These are phyloP conservation scores for Micractinium sp. DNA, from an alignment of 139 green algal species.

Conservation along the genomic window DNA sequence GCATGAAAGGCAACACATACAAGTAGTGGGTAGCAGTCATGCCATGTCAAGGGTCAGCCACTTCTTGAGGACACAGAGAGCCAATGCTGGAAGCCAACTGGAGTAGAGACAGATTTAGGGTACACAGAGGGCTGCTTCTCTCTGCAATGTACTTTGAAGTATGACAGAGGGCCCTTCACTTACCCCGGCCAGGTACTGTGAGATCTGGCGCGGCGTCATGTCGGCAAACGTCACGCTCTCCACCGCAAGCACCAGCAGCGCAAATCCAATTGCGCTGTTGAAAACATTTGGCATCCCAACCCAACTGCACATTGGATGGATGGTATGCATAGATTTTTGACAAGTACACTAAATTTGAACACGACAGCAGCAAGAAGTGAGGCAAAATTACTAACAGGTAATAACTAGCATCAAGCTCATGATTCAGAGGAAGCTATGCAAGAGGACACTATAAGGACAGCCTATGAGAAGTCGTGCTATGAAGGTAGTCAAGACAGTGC, in stretches of 20 bases:
- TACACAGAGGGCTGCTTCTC: background rate
- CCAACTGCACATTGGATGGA: background rate
- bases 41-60: no score
- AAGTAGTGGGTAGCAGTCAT: no score
- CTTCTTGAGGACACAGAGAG: no score
- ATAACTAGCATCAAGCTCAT: background rate
- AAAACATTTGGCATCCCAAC: slow-evolving; percentile 1
- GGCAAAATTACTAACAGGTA: no score
- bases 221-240: slow-evolving; percentile 35
- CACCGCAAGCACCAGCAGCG: slow-evolving; percentile 34
- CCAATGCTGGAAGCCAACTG: no score
- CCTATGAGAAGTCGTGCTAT: background rate
- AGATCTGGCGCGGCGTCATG: slow-evolving; percentile 37
- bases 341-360: no score
- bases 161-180: background rate
- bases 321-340: no score
- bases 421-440: background rate
- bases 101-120: background rate
- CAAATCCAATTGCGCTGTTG: slow-evolving; percentile 27
- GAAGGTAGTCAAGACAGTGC: no score
- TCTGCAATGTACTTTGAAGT: background rate
- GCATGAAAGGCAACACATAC: background rate
- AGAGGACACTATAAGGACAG: background rate
- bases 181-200: slow-evolving; percentile 27
- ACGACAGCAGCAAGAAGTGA: no score